These are phyloP conservation scores for Neoboletus magnificus DNA, from an alignment of 768 basidiomycete species.

Conservation along the genomic window DNA sequence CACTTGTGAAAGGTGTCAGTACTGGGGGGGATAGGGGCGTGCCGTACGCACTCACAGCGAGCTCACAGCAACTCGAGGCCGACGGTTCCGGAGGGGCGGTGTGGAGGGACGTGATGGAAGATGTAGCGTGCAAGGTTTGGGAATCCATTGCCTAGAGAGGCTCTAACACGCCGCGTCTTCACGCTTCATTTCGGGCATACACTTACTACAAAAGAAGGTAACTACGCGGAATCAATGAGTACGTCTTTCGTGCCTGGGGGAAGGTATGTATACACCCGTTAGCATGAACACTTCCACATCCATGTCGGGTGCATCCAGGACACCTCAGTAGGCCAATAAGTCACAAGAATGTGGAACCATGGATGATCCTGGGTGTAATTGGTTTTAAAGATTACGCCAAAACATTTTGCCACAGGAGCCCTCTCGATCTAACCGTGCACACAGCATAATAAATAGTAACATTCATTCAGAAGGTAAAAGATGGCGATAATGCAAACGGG, in stretches of 20 bases:
- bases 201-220: background rate
- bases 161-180: background rate
- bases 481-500: background rate
- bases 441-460: background rate
- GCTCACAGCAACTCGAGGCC: conserved; percentile 6
- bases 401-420: background rate
- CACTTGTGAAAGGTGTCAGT: conserved; percentile 75
- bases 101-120: conserved; percentile 34
- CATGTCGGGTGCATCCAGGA: background rate
- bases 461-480: background rate
- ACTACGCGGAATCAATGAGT: background rate
- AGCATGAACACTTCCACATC: background rate
- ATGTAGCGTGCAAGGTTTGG: conserved; percentile 31
- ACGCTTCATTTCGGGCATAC: background rate
- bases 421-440: background rate
- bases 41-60: conserved; percentile 42
- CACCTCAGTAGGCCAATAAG: too few relatives aligned
- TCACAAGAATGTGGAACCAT: background rate
- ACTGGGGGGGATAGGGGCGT: conserved; percentile 65
- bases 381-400: background rate
- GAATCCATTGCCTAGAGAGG: conserved; percentile 12
- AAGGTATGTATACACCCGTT: background rate
- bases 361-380: background rate
- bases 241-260: background rate
- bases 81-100: conserved; percentile 29